phyloP scores from a whole-genome alignment of 225 moss, liverwort and hornwort genomes.

The Pseudoscleropodium purum region DNA sequence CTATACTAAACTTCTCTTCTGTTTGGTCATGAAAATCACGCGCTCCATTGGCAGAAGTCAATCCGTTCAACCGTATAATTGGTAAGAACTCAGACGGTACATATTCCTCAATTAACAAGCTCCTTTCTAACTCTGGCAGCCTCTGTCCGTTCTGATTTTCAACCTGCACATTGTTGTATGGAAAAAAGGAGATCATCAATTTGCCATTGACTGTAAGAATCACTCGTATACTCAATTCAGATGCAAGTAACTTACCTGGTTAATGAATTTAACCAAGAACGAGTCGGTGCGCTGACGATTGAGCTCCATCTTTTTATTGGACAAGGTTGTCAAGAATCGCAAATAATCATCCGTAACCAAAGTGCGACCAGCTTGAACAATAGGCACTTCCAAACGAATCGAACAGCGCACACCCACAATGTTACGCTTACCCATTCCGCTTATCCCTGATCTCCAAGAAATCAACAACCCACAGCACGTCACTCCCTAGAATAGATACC shows the following conservation, averaged over 20 bases:
- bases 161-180: slow-evolving; percentile 16
- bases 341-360: slow-evolving; percentile 64
- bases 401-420: slow-evolving; percentile 87
- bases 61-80: neutral
- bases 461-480: neutral
- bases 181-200: neutral
- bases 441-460: slow-evolving; percentile 39
- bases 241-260: slow-evolving; percentile 26
- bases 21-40: neutral
- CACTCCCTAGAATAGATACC: neutral
- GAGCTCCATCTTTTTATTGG: slow-evolving; percentile 63
- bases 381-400: slow-evolving; percentile 84
- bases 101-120: neutral
- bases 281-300: slow-evolving; percentile 60
- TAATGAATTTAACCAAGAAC: slow-evolving; percentile 51
- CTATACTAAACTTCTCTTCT: neutral
- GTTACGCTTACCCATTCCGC: slow-evolving; percentile 73
- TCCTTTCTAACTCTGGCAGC: slow-evolving; percentile 1
- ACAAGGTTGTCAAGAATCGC: slow-evolving; percentile 39
- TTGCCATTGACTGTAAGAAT: neutral
- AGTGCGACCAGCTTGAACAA: slow-evolving; percentile 48
- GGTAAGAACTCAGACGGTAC: neutral
- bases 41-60: neutral
- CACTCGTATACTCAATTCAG: neutral
- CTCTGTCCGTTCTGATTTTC: slow-evolving; percentile 4